Evolutionary conservation across 345 rosid species (phyloP), one percentile per base, ranked within the genome.

Genomic region (Anastatica hierochuntica): DNA sequence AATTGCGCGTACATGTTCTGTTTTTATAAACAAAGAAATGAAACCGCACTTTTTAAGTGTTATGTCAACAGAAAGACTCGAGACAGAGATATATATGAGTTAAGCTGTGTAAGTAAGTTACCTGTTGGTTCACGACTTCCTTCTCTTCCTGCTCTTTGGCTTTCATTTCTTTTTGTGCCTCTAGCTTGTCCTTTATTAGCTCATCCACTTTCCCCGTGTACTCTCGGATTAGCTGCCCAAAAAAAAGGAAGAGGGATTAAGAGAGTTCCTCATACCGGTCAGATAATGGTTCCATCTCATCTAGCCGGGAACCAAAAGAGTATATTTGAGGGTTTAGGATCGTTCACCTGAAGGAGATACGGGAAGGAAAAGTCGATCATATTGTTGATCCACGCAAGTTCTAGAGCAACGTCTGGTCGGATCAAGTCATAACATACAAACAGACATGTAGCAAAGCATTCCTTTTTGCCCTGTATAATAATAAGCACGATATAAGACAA

Each of bases 1-100:
- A 88, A 66, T 51, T 88, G 97, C 4, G 97, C 95, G 58, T 88
- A 85, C 97, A 88, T 88, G 61, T 85, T 85, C 97, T 88, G 82
- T 47, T 67, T 18, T n/a, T n/a, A n/a, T n/a, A n/a, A n/a, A 27
- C 1, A 43, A 14, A 53, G 16, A 29, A 26, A 62, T 13, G 12
- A 9, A 52, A 17, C 6, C 27, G 14, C 6, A 27, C 7, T 45
- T 29, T 18, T 36, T 8, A 31, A 45, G 21, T 20, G 15, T 19
- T 31, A 20, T 29, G 26, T 30, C 27, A 43, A 58, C n/a, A 34
- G 9, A 39, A 13, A 37, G 50, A 37, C 20, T 18, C 0, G 5
- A 0, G 4, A 20, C 26, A 41, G n/a, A n/a, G n/a, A n/a, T n/a
- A 49, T 43, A 35, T 30, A 7, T 7, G 1, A 19, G 50, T 39